Conservation (phyloP, 108 stramenopile genomes). For the Nitzschia putrida region DNA sequence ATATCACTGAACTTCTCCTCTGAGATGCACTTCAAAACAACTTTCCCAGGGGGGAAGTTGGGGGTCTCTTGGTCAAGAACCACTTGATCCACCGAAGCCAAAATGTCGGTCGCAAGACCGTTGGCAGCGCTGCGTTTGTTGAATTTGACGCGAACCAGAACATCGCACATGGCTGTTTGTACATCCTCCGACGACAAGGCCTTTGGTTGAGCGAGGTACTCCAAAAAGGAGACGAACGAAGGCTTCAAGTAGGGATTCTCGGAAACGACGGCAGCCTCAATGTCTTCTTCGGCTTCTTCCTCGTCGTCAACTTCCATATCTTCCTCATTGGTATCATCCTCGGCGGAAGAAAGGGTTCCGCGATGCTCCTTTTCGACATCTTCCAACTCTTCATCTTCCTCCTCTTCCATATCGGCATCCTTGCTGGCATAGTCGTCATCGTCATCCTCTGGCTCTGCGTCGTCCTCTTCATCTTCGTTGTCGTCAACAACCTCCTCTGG, state of each 20-base stretch:
- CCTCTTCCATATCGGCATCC: slow-evolving; percentile 20
- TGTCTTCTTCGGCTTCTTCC: slow-evolving; percentile 37
- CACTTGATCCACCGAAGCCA: slow-evolving; percentile 27
- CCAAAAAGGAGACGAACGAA: slow-evolving; percentile 26
- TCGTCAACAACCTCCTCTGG: neutral
- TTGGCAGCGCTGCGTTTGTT: slow-evolving; percentile 19
- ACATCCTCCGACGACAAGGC: slow-evolving; percentile 30
- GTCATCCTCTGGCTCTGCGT: slow-evolving; percentile 22
- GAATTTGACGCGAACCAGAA: slow-evolving; percentile 19
- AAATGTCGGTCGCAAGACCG: neutral
- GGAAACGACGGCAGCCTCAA: slow-evolving; percentile 27
- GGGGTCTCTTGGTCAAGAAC: slow-evolving; percentile 35
- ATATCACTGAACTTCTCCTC: slow-evolving; percentile 36
- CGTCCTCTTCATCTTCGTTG: slow-evolving; percentile 12
- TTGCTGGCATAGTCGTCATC: slow-evolving; percentile 22
- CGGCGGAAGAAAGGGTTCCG: neutral
- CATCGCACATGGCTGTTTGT: slow-evolving; percentile 31
- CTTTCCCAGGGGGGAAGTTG: slow-evolving; percentile 21
- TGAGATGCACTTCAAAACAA: slow-evolving; percentile 39
- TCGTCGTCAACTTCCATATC: slow-evolving; percentile 21
- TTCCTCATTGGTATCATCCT: slow-evolving; percentile 21
- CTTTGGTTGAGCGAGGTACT: slow-evolving; percentile 37
- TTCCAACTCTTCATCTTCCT: slow-evolving; percentile 32
- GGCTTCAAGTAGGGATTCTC: slow-evolving; percentile 52
- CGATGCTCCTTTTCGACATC: slow-evolving; percentile 29